Evolutionary conservation across 2,329 filamentous ascomycete genomes (phyloP).

Genomic region (Akanthomyces uredinophilus): DNA sequence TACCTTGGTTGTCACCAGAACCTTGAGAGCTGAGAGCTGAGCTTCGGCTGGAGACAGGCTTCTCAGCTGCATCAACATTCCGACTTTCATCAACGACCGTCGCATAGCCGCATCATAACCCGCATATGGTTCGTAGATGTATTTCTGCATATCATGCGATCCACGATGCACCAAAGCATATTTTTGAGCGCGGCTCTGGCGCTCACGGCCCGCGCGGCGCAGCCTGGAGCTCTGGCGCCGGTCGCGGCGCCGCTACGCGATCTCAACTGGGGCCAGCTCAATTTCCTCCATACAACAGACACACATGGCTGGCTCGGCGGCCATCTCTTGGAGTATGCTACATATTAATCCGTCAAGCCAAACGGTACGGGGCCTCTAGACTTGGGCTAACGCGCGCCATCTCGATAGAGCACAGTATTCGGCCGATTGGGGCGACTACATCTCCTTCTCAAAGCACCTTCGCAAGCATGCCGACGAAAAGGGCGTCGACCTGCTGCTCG

Average conservation of each 20-base stretch:
- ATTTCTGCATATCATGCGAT: neutral
- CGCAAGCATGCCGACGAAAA: slow-evolving; percentile 69
- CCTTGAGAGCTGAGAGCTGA: neutral
- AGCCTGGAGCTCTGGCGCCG: slow-evolving; percentile 76
- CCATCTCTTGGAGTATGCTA: slow-evolving; percentile 76
- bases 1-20: neutral
- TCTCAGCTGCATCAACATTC: neutral
- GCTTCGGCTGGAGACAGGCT: neutral
- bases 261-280: slow-evolving; percentile 87
- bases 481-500: slow-evolving; percentile 80
- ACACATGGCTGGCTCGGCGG: slow-evolving; percentile 95
- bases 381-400: neutral
- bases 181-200: slow-evolving; percentile 27
- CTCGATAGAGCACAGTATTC: slow-evolving; percentile 71
- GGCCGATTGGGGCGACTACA: slow-evolving; percentile 96
- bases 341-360: neutral
- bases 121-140: neutral
- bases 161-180: neutral
- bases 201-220: slow-evolving; percentile 46
- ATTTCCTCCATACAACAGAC: slow-evolving; percentile 95
- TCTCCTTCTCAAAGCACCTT: slow-evolving; percentile 85
- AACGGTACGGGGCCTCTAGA: slow-evolving; percentile 12
- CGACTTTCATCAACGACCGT: slow-evolving; percentile 28
- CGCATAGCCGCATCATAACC: slow-evolving; percentile 24
- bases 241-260: slow-evolving; percentile 76